A percentile compares a stretch with the other conserved stretches of the same genome.
phyloP scores from a whole-genome alignment of 306 rosid species.

The Malus asiatica region DNA sequence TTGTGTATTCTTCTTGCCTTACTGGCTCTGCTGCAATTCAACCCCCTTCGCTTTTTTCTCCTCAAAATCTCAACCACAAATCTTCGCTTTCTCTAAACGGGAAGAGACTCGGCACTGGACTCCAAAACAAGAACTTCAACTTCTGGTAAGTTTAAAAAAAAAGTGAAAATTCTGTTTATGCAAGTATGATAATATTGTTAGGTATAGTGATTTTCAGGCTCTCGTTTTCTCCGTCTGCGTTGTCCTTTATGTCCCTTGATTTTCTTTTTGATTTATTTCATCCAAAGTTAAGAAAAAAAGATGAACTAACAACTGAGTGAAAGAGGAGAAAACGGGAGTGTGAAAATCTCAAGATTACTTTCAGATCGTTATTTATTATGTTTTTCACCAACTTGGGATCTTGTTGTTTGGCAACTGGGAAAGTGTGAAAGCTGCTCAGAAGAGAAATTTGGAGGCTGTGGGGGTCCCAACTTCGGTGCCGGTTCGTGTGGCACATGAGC shows the following conservation, averaged over 20 bases:
- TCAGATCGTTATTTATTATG: neutral
- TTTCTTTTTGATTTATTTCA: too few species aligned
- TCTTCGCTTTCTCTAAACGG: neutral
- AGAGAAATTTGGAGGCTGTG: conserved; percentile 39
- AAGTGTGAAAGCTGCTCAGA: conserved; percentile 38
- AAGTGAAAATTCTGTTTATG: neutral
- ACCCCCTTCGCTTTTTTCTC: conserved; percentile 7
- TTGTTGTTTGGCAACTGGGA: conserved; percentile 11
- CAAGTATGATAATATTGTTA: neutral
- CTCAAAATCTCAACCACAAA: conserved; percentile 5
- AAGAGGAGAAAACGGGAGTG: neutral
- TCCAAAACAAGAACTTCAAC: conserved; percentile 1
- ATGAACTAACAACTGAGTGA: neutral
- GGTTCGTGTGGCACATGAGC: conserved; percentile 76
- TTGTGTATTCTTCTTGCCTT: conserved; percentile 27
- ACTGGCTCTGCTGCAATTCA: conserved; percentile 14
- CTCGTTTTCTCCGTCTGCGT: too few species aligned
- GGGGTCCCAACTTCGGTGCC: conserved; percentile 79
- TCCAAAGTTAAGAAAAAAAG: neutral
- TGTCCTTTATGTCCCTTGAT: neutral
- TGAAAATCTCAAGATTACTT: neutral
- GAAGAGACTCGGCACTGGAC: neutral
- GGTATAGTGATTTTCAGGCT: neutral
- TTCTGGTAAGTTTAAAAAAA: conserved; percentile 12
- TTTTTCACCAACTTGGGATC: neutral